phyloP scores from a whole-genome alignment of 1,284 basidiomycete genomes.

The Cronartium ribicola region DNA sequence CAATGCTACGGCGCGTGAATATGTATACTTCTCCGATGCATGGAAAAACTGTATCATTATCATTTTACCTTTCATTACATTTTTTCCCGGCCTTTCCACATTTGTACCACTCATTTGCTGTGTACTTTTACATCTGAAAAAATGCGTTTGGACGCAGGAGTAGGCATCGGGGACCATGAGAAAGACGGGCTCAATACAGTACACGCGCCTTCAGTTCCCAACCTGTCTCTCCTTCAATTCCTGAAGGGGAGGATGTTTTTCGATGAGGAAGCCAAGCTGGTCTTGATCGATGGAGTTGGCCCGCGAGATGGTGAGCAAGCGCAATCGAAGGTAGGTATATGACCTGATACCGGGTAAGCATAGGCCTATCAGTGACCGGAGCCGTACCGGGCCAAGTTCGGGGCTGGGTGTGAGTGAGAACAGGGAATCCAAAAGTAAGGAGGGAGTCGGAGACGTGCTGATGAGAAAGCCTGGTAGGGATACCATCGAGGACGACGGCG shows the following conservation, averaged over 20 bases:
- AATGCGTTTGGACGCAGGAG: too few species aligned
- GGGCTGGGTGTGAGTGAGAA: neutral
- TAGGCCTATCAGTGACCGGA: neutral
- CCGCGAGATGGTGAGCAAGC: conserved; percentile 1
- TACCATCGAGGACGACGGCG: conserved; percentile 1
- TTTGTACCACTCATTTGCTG: too few species aligned
- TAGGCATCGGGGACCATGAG: too few species aligned
- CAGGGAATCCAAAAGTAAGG: neutral
- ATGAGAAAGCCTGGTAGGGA: neutral
- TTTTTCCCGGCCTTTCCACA: too few species aligned
- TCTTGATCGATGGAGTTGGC: conserved; percentile 7
- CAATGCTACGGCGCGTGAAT: too few species aligned
- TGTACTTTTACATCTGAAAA: too few species aligned
- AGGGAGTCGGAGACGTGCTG: neutral
- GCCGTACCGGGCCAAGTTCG: neutral
- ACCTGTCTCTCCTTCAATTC: neutral
- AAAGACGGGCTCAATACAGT: neutral
- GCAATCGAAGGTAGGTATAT: neutral
- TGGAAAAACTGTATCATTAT: too few species aligned
- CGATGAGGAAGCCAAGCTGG: neutral
- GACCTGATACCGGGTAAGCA: neutral
- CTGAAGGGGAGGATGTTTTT: neutral
- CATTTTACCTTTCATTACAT: too few species aligned
- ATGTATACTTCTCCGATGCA: too few species aligned
- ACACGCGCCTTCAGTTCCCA: conserved; percentile 7